Conservation (phyloP, 345 rosid species). For the Aquilaria sinensis region DNA sequence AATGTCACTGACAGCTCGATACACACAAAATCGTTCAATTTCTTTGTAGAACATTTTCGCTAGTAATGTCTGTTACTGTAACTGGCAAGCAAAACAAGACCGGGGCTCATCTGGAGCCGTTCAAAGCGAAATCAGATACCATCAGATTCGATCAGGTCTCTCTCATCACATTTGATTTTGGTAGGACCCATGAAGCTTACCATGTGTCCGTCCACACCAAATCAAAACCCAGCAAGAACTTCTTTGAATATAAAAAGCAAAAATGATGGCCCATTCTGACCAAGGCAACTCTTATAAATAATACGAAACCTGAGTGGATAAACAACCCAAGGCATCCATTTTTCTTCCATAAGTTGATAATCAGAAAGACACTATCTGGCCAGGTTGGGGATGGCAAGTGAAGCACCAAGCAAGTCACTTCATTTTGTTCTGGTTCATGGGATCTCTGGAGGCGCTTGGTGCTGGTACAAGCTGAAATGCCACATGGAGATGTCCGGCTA, state of each 20-base stretch:
- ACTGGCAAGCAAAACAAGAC: too few relatives aligned
- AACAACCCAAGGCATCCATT: constrained; percentile 21
- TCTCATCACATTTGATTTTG: too few relatives aligned
- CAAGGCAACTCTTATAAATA: constrained; percentile 14
- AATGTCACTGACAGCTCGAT: too few relatives aligned
- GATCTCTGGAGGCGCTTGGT: constrained; percentile 76
- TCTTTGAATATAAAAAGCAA: constrained; percentile 16
- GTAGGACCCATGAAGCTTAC: neutral
- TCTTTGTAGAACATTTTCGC: too few relatives aligned
- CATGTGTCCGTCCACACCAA: constrained; percentile 2
- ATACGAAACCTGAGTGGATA: neutral
- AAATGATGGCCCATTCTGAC: constrained; percentile 12
- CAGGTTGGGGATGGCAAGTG: constrained; percentile 7
- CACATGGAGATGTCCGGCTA: constrained; percentile 78
- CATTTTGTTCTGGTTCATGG: constrained; percentile 92
- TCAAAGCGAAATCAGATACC: too few relatives aligned
- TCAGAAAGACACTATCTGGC: too few relatives aligned
- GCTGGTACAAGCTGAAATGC: constrained; percentile 83
- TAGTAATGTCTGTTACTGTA: too few relatives aligned
- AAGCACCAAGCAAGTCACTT: constrained; percentile 2
- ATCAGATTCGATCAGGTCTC: too few relatives aligned
- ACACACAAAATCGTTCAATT: too few relatives aligned
- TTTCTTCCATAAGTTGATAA: too few relatives aligned
- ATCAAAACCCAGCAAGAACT: constrained; percentile 1
- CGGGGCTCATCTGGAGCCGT: too few relatives aligned